Conservation (phyloP, 2,329 filamentous ascomycete genomes). For the Diplodia scrobiculata region DNA sequence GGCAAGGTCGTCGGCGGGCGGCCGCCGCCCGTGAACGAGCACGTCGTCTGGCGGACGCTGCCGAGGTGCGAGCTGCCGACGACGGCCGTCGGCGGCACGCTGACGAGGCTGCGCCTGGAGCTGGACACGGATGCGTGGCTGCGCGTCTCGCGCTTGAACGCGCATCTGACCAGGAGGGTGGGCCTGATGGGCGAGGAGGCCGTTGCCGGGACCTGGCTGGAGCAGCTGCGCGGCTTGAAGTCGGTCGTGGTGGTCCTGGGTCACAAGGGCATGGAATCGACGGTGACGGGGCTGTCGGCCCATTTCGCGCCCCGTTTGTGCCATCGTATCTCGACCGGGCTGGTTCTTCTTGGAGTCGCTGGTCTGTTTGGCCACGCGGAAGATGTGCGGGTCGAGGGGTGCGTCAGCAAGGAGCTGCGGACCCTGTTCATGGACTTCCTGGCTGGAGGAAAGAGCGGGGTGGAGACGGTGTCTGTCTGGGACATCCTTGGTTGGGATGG, state of each 20-base stretch:
- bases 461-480: background rate
- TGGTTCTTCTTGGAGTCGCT: background rate
- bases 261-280: background rate
- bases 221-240: background rate
- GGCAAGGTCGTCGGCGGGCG: background rate
- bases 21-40: too few species aligned
- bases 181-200: background rate
- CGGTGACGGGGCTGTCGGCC: too few species aligned
- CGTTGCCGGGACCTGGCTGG: background rate
- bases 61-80: too few species aligned
- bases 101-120: background rate
- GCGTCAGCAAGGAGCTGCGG: background rate
- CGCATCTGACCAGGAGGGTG: too few species aligned
- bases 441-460: background rate
- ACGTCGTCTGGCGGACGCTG: background rate
- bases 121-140: background rate
- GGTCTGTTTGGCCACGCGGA: background rate
- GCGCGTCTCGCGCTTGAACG: background rate
- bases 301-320: background rate
- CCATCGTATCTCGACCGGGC: background rate
- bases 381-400: background rate
- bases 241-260: background rate
- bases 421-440: background rate
- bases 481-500: background rate
- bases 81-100: background rate